Evolutionary conservation across 1,284 basidiomycete species (phyloP).

Genomic region (Puccinia hordei): DNA sequence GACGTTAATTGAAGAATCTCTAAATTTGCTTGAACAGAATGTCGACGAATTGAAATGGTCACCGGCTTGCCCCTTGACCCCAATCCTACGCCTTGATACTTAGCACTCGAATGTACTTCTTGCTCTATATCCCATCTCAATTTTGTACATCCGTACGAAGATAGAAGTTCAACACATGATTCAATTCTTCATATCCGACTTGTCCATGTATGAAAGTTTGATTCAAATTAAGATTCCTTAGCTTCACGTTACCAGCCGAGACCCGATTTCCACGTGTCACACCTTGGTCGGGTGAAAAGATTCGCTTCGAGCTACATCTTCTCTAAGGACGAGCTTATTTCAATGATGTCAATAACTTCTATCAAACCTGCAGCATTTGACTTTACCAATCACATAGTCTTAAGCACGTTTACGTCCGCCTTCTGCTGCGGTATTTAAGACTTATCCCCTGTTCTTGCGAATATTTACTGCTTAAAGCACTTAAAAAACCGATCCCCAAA

Average conservation of each 20-base stretch:
- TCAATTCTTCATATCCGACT: background rate
- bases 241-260: background rate
- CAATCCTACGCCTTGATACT: constrained; percentile 9
- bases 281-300: background rate
- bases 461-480: no score
- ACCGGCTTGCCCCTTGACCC: constrained; percentile 26
- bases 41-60: constrained; percentile 40
- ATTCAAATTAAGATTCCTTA: background rate
- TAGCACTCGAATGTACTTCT: background rate
- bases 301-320: background rate
- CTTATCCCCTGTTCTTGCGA: no score
- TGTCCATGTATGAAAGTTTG: background rate
- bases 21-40: constrained; percentile 22
- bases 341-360: background rate
- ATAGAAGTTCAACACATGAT: background rate
- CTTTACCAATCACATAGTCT: background rate
- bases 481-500: no score
- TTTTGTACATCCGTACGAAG: background rate
- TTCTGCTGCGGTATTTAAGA: no score
- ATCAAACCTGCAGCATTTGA: background rate
- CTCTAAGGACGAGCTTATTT: background rate
- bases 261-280: background rate
- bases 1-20: background rate
- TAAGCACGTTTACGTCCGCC: background rate
- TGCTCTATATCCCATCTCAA: background rate